Evolutionary conservation across 1,284 basidiomycete genomes (phyloP), one percentile per base, ranked within the genome.

Genomic region (Rhodotorula sp.): DNA sequence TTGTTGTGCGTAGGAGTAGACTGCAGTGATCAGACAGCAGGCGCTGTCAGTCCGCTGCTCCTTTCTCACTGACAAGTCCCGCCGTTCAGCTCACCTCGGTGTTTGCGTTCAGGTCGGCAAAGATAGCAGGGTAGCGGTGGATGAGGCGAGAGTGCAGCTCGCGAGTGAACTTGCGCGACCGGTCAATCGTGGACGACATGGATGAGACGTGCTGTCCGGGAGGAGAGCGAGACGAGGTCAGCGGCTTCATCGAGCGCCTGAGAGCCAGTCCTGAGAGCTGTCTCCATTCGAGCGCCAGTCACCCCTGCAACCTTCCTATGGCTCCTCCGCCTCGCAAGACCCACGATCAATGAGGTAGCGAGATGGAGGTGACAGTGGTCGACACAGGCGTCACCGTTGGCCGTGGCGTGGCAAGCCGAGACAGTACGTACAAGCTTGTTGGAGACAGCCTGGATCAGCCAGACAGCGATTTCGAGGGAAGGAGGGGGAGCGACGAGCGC

Each of bases 101-200:
- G 13, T 44, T 44, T 15, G 39, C 24, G 24, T 39, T 22, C 27
- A 71, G 62, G 47, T 71, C 66, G 19, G 69, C 62, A 30, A 67
- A 71, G 36, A 67, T 29, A 24, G 69, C 65, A 1, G 69, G 69
- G 59, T 59, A 71, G 32, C 65, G 69, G 59, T 71, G 54, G 8
- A 67, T 53, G 32, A 70, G 68, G 9, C 68, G 55, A 13, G 49
- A 24, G 58, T 70, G 68, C 9, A 70, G 60, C 30, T 70, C 57
- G n/a, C 48, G 57, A 6, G 64, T 64, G 64, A 66, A 66, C 2
- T 49, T 57, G 32, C 57, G 53, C n/a, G 67, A 68, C 39, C 55
- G 60, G 24, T 17, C 22, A n/a, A 19, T 1, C 4, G n/a, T n/a
- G 11, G 52, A 39, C 29, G 58, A 47, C 32, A 51, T 60, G 44